These are phyloP conservation scores for Acanthamoeba triangularis DNA, from an alignment of 208 protist species.

Conservation along the genomic window DNA sequence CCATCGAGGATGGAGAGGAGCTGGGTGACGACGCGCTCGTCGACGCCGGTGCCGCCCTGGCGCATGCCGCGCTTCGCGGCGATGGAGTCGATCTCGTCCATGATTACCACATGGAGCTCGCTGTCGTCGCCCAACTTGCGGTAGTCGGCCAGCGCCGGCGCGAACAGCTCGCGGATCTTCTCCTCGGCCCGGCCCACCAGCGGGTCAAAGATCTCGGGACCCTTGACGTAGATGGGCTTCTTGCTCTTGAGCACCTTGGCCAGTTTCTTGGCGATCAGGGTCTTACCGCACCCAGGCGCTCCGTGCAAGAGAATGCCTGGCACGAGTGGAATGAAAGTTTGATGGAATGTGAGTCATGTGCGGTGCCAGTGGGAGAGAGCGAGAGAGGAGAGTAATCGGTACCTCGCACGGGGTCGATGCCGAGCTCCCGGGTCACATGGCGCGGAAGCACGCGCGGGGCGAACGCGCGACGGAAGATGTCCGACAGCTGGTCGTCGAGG, in stretches of 20 bases:
- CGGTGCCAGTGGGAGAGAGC: neutral
- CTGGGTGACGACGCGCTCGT: constrained; percentile 98
- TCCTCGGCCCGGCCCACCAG: constrained; percentile 97
- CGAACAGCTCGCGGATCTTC: constrained; percentile 95
- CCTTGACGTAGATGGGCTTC: constrained; percentile 96
- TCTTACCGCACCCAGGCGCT: constrained; percentile 99
- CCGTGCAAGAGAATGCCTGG: constrained; percentile 97
- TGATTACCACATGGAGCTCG: constrained; percentile 99
- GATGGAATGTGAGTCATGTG: neutral
- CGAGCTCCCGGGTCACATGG: constrained; percentile 95
- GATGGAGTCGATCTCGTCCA: constrained; percentile 99
- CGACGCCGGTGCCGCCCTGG: constrained; percentile 94
- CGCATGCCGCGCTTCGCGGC: constrained; percentile 94
- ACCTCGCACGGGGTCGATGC: constrained; percentile 91
- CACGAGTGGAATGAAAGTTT: constrained; percentile 87
- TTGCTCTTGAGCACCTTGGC: constrained; percentile 95
- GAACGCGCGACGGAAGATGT: constrained; percentile 98
- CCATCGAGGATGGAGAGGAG: constrained; percentile 99
- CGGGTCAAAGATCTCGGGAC: constrained; percentile 95
- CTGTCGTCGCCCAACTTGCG: constrained; percentile 94
- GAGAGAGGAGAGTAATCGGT: neutral
- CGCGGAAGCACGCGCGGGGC: constrained; percentile 96
- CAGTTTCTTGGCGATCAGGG: constrained; percentile 98
- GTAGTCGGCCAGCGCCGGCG: constrained; percentile 94
- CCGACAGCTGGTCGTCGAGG: constrained; percentile 94